Conservation (phyloP, 2,329 filamentous ascomycete species). For the Colletotrichum eleusines region DNA sequence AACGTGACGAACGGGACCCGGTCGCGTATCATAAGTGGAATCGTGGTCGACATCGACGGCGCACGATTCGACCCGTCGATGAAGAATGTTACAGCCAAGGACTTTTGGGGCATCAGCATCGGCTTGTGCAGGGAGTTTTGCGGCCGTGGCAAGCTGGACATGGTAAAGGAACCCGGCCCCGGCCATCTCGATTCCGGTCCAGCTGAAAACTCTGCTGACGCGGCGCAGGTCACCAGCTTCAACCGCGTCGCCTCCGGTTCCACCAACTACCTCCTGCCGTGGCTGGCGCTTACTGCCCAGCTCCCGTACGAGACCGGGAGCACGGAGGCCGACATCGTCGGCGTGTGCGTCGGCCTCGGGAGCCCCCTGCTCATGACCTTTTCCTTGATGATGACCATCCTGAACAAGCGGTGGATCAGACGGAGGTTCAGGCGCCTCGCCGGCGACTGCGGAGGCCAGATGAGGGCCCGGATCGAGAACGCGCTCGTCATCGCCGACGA, state of each 20-base stretch:
- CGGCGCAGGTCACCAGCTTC: conserved; percentile 26
- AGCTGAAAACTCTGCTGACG: no score
- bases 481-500: conserved; percentile 42
- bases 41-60: background rate
- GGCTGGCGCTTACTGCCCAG: conserved; percentile 44
- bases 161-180: background rate
- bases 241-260: conserved; percentile 38
- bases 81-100: background rate
- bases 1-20: background rate
- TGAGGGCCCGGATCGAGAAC: conserved; percentile 8
- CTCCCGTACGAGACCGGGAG: conserved; percentile 44
- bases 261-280: conserved; percentile 43
- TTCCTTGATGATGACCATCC: conserved; percentile 43
- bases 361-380: conserved; percentile 44
- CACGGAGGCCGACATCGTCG: conserved; percentile 39
- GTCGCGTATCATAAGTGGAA: background rate
- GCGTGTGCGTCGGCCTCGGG: conserved; percentile 43
- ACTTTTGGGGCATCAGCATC: conserved; percentile 1
- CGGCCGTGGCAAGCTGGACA: background rate
- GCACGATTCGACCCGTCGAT: background rate
- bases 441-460: background rate
- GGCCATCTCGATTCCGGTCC: no score
- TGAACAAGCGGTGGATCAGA: conserved; percentile 42
- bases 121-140: background rate
- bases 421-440: conserved; percentile 37